phyloP scores from a whole-genome alignment of 805 yeast genomes.

The Wickerhamiella siamensis region DNA sequence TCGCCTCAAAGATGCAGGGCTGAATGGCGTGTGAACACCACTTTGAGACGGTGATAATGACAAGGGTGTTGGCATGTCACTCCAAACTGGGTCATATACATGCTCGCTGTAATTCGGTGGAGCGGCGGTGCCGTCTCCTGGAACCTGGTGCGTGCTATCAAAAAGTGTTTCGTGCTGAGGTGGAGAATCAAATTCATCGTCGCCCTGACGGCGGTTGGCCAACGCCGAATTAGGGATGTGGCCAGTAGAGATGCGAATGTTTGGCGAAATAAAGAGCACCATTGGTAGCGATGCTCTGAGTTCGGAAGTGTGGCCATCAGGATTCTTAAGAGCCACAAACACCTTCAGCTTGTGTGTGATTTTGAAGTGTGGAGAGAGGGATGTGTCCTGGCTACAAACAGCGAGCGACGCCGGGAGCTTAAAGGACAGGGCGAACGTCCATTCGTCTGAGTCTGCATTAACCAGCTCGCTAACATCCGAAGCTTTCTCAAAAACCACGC shows the following conservation, averaged over 20 bases:
- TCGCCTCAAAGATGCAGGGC: constrained; percentile 17
- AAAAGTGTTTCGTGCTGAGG: constrained; percentile 5
- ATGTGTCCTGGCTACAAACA: constrained; percentile 78
- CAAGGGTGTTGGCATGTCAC: constrained; percentile 36
- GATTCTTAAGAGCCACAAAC: constrained; percentile 60
- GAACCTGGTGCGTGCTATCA: constrained; percentile 1
- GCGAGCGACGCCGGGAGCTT: constrained; percentile 60
- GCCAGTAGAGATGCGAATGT: constrained; percentile 52
- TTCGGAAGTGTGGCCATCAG: constrained; percentile 89
- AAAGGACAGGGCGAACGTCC: constrained; percentile 57
- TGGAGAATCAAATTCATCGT: constrained; percentile 7
- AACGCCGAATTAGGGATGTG: too few relatives aligned
- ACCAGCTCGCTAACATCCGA: constrained; percentile 29
- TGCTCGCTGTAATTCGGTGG: constrained; percentile 80
- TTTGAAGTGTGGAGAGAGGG: constrained; percentile 50
- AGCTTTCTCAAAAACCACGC: constrained; percentile 36
- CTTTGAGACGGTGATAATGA: constrained; percentile 24
- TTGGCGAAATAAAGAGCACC: constrained; percentile 62
- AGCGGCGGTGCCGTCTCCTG: constrained; percentile 30
- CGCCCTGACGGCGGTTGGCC: constrained; percentile 45
- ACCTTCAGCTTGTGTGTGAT: constrained; percentile 83
- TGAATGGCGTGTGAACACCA: constrained; percentile 27
- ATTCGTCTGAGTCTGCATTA: constrained; percentile 37
- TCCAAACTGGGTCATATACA: constrained; percentile 67
- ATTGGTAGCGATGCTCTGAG: constrained; percentile 82